Conservation (phyloP, 495 filamentous ascomycete genomes). For the Daldinia caldariorum region DNA sequence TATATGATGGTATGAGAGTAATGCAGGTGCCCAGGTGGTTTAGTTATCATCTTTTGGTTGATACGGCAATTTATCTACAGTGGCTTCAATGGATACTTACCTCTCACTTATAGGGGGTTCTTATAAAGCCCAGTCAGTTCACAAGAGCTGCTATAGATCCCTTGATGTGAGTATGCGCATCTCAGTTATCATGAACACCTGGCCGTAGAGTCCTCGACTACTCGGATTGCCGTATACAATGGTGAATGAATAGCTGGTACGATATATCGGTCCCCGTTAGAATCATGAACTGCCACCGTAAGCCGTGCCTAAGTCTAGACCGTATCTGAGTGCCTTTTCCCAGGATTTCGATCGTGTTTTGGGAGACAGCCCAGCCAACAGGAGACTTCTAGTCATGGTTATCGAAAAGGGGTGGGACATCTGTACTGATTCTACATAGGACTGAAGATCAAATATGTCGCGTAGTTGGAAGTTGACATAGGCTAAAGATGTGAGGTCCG, state of each 20-base stretch:
- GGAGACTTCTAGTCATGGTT: background rate
- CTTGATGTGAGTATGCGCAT: too few relatives aligned
- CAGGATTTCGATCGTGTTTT: constrained; percentile 27
- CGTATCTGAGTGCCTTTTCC: constrained; percentile 25
- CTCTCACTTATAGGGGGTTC: too few relatives aligned
- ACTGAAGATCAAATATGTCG: constrained; percentile 16
- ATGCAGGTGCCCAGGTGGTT: too few relatives aligned
- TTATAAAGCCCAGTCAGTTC: too few relatives aligned
- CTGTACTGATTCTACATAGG: constrained; percentile 17
- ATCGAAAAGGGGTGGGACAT: background rate
- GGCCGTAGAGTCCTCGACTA: background rate
- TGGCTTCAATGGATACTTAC: too few relatives aligned
- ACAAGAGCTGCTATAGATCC: too few relatives aligned
- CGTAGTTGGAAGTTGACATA: constrained; percentile 24
- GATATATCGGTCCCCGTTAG: background rate
- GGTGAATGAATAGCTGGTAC: background rate
- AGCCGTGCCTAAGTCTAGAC: background rate
- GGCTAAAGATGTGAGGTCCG: constrained; percentile 13
- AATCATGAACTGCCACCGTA: background rate
- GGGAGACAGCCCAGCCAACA: constrained; percentile 7
- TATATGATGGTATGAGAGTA: too few relatives aligned
- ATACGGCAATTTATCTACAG: too few relatives aligned
- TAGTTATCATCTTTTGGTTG: too few relatives aligned
- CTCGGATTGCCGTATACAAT: constrained; percentile 11
- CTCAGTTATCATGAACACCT: too few relatives aligned